Base-by-base conservation (phyloP, 1,284 basidiomycete species). In the Salmacisia buchloeana region DNA sequence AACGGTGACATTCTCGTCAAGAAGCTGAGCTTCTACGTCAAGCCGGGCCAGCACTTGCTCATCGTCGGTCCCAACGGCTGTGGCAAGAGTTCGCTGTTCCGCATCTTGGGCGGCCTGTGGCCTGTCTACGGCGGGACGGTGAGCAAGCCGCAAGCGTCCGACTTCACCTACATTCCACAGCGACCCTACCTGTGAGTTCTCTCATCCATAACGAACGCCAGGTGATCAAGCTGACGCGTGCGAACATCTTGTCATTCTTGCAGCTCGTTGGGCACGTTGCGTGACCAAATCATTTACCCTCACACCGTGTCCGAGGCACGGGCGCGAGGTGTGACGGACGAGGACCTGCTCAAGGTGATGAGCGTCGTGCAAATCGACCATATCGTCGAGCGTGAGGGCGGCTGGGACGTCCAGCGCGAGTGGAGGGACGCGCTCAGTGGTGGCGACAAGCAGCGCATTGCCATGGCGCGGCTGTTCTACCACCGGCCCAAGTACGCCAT, bases 401-500 rank as follows among this genome's bases (percentile, higher is more conserved):
- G 94, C 15, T 97, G 93, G 93, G 89, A 92, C 74, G 84, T 85
- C 1, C 85, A 86, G 34, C 85, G 89, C 61, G 94, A 97, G 75
- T 98, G 94, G 94, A 85, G 91, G 66, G 93, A 96, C 80, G 87
- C 91, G 0, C 82, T 98, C 35, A 92, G 89, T 70, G 94, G 90
- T 2, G 90, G 89, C 34, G 89, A 90, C 80, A 2, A 61, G 59
- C 45, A 61, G 45, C 74, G 94, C 80, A 90, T 98, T 67, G 94
- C 94, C 0, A 97, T 96, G 92, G 94, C 93, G 5, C 84, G 94
- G 66, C 81, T 98, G 69, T 98, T 97, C 81, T 98, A 97, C 81
- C 94, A 98, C 80, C 84, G 85, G 69, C 94, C 94, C 21, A 93
- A 92, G 90, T 97, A 94, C 73, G 94, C 94, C 3, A 93, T 98